Evolutionary conservation across 768 basidiomycete species (phyloP), one percentile per base, ranked within the genome.

Genomic region (Kwoniella pini): DNA sequence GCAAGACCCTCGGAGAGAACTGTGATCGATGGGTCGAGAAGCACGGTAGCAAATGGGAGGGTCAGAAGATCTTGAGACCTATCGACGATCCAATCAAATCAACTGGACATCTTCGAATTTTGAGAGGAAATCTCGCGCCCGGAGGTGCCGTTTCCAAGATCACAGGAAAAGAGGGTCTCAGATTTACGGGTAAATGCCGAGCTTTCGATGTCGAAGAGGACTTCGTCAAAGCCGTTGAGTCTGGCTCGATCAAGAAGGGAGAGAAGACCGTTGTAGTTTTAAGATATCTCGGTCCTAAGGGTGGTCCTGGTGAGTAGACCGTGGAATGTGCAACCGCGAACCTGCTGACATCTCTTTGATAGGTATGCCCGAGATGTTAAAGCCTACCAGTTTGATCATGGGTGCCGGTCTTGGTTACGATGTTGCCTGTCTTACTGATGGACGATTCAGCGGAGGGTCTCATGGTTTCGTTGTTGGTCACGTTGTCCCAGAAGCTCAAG

Each of bases 351-450:
- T 58, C n/a, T n/a, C n/a, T n/a, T 7, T 36, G 7, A 15, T 15
- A 56, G 92, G 93, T 64, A 99, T 99, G 95, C 95, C 93, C 50
- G 96, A 99, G 82, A 99, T 99, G 96, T 83, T 98, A 60, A 97
- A 97, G 78, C 94, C 94, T 24, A 98, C 95, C 30, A 91, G 90
- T 81, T 78, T 98, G 73, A 93, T 99, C 79, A 98, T 99, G 91
- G 96, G 96, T 56, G 96, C 96, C 12, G 96, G 96, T 11, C 83
- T 98, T 11, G 96, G 96, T 11, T 82, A 88, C 67, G 95, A 98
- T 69, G 96, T 98, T 49, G 95, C 95, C 38, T 97, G 91, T 79
- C 80, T 99, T 67, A 99, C 96, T 17, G 95, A 99, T 80, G 96
- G 96, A 51, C 87, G 96, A 67, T 99, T 99, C 83, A 91, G 90